These are phyloP conservation scores for Rossbeevera mucosa DNA, from an alignment of 768 basidiomycete genomes.

Conservation along the genomic window DNA sequence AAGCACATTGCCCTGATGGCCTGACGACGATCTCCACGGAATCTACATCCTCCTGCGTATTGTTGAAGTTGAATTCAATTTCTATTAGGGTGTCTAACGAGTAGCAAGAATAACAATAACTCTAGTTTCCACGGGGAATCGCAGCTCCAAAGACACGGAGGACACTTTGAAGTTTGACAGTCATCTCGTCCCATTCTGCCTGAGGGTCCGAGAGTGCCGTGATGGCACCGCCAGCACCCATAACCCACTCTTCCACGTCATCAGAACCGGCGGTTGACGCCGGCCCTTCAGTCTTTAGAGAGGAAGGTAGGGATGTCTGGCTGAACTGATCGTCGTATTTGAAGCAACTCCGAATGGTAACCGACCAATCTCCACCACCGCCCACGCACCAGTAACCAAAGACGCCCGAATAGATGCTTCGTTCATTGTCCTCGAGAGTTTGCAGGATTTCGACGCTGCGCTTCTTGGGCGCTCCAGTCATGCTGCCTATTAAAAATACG, in stretches of 20 bases:
- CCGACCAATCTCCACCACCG: slow-evolving; percentile 88
- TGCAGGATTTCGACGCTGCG: slow-evolving; percentile 89
- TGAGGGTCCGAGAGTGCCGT: slow-evolving; percentile 85
- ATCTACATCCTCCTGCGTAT: not conserved
- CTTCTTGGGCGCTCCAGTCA: slow-evolving; percentile 97
- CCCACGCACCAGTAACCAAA: slow-evolving; percentile 91
- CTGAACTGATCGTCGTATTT: slow-evolving; percentile 47
- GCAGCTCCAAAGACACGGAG: slow-evolving; percentile 55
- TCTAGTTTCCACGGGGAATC: slow-evolving; percentile 21
- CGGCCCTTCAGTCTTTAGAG: slow-evolving; percentile 5
- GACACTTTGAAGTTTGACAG: slow-evolving; percentile 79
- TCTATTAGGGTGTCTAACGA: not conserved
- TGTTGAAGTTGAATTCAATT: slow-evolving; percentile 38
- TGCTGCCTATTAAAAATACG: slow-evolving; percentile 57
- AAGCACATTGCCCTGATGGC: slow-evolving; percentile 79
- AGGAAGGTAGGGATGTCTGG: slow-evolving; percentile 9
- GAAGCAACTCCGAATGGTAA: slow-evolving; percentile 91
- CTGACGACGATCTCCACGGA: slow-evolving; percentile 28
- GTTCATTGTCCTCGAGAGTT: slow-evolving; percentile 63
- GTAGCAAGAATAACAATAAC: not conserved
- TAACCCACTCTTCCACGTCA: slow-evolving; percentile 55
- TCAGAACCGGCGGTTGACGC: slow-evolving; percentile 10
- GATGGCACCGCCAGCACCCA: slow-evolving; percentile 96
- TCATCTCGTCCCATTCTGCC: slow-evolving; percentile 93
- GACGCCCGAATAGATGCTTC: slow-evolving; percentile 87